Evolutionary conservation across 2,329 filamentous ascomycete genomes (phyloP).

Genomic region (Fusarium cicatricum): DNA sequence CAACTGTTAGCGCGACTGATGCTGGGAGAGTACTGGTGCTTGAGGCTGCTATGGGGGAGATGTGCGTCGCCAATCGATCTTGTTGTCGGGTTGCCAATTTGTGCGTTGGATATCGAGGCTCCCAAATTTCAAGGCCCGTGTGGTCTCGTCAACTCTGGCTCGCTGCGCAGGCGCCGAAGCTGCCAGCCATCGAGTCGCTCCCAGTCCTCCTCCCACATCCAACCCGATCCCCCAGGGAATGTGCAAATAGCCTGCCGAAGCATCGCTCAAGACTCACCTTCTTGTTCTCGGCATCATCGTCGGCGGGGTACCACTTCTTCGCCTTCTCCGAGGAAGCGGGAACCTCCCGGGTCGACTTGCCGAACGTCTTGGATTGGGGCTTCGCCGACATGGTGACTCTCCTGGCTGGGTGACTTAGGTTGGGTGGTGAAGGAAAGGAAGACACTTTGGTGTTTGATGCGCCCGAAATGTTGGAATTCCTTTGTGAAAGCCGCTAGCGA

Average conservation of each 20-base stretch:
- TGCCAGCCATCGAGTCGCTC: slow-evolving; percentile 13
- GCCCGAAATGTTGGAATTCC: slow-evolving; percentile 53
- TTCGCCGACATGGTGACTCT: slow-evolving; percentile 76
- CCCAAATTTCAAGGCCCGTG: slow-evolving; percentile 25
- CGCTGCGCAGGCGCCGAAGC: slow-evolving; percentile 19
- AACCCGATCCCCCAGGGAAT: slow-evolving; percentile 11
- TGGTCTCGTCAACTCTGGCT: slow-evolving; percentile 13
- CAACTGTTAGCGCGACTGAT: slow-evolving; percentile 43
- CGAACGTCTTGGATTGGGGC: slow-evolving; percentile 92
- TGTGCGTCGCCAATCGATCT: slow-evolving; percentile 28
- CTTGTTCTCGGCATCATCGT: slow-evolving; percentile 88
- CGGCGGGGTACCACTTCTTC: slow-evolving; percentile 98
- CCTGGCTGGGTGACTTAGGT: slow-evolving; percentile 52
- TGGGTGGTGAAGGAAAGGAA: slow-evolving; percentile 49
- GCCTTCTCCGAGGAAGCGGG: slow-evolving; percentile 90
- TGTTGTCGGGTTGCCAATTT: slow-evolving; percentile 18
- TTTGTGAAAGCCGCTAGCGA: slow-evolving; percentile 53
- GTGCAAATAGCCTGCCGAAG: slow-evolving; percentile 25
- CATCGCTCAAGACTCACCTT: slow-evolving; percentile 76
- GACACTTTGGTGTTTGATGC: slow-evolving; percentile 48
- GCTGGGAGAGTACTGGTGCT: slow-evolving; percentile 7
- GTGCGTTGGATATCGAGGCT: slow-evolving; percentile 27
- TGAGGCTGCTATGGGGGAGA: slow-evolving; percentile 5
- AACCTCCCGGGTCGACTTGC: slow-evolving; percentile 93
- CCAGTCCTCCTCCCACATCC: slow-evolving; percentile 18